A percentile compares a stretch with the other conserved stretches of the same genome.
Evolutionary conservation across 2,329 filamentous ascomycete species (phyloP).

Genomic region (Scedosporium apiospermum): DNA sequence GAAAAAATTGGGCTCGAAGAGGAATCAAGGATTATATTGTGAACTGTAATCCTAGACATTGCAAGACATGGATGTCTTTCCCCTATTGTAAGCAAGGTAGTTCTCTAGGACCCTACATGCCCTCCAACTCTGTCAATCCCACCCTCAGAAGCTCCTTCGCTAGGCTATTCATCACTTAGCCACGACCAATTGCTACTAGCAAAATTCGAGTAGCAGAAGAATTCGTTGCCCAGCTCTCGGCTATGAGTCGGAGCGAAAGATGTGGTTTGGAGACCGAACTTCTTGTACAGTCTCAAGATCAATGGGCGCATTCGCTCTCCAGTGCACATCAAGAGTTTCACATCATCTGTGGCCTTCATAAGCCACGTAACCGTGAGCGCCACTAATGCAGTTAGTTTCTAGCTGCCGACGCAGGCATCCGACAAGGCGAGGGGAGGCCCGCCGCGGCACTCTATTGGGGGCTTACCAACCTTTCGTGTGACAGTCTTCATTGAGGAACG

Average conservation of each 20-base stretch:
- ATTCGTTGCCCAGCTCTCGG: constrained; percentile 72
- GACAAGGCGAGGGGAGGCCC: not conserved
- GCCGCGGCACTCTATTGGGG: not conserved
- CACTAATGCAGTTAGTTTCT: constrained; percentile 29
- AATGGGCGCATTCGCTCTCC: constrained; percentile 65
- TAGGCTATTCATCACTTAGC: constrained; percentile 13
- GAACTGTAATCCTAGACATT: too few relatives aligned
- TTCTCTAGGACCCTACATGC: too few relatives aligned
- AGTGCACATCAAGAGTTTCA: constrained; percentile 59
- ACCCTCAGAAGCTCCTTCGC: too few relatives aligned
- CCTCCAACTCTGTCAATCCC: too few relatives aligned
- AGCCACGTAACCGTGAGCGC: constrained; percentile 71
- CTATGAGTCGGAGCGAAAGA: constrained; percentile 60
- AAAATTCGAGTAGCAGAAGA: constrained; percentile 72
- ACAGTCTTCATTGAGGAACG: constrained; percentile 71
- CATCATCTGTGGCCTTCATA: constrained; percentile 29
- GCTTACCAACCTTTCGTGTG: constrained; percentile 58
- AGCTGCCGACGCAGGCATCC: not conserved
- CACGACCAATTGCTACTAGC: constrained; percentile 48
- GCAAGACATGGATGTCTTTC: too few relatives aligned
- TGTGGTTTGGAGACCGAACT: constrained; percentile 53
- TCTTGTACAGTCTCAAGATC: constrained; percentile 56
- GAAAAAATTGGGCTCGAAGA: too few relatives aligned
- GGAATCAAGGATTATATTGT: too few relatives aligned
- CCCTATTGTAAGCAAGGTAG: too few relatives aligned